phyloP scores from a whole-genome alignment of 495 filamentous ascomycete genomes.

The Annulohypoxylon moriforme region DNA sequence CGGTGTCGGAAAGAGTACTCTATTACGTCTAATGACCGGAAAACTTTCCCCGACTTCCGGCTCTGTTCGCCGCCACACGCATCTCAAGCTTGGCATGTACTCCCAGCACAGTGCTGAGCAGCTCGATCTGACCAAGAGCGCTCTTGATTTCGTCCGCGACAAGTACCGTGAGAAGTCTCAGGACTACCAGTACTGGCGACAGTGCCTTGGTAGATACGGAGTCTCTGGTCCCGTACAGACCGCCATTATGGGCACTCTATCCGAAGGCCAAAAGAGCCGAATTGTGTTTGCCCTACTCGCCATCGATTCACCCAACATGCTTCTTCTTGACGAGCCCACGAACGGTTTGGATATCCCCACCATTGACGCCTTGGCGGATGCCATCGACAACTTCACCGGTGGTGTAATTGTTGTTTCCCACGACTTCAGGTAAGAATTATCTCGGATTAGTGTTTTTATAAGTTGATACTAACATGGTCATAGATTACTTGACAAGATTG shows the following conservation, averaged over 20 bases:
- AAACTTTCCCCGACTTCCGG: conserved; percentile 88
- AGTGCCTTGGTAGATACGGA: conserved; percentile 95
- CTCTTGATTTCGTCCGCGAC: conserved; percentile 96
- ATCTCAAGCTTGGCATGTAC: conserved; percentile 98
- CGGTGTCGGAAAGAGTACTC: conserved; percentile 99
- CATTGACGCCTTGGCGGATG: conserved; percentile 96
- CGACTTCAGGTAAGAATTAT: conserved; percentile 85
- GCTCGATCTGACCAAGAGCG: conserved; percentile 96
- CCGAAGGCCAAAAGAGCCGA: conserved; percentile 96
- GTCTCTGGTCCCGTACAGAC: conserved; percentile 93
- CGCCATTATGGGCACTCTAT: conserved; percentile 95
- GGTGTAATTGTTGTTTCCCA: conserved; percentile 98
- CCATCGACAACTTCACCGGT: conserved; percentile 94
- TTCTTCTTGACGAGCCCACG: conserved; percentile 96
- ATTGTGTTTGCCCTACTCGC: conserved; percentile 98
- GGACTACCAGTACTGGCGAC: conserved; percentile 99
- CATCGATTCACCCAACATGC: conserved; percentile 97
- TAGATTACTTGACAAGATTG: conserved; percentile 98
- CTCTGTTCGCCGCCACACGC: conserved; percentile 88
- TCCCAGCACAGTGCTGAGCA: conserved; percentile 98
- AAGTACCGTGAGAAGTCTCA: conserved; percentile 89
- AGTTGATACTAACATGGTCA: conserved; percentile 35
- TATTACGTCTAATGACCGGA: conserved; percentile 97
- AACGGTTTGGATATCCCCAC: conserved; percentile 99
- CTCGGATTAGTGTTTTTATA: background rate